Evolutionary conservation across 2,329 filamentous ascomycete species (phyloP).

Genomic region (Apiospora arundinis): DNA sequence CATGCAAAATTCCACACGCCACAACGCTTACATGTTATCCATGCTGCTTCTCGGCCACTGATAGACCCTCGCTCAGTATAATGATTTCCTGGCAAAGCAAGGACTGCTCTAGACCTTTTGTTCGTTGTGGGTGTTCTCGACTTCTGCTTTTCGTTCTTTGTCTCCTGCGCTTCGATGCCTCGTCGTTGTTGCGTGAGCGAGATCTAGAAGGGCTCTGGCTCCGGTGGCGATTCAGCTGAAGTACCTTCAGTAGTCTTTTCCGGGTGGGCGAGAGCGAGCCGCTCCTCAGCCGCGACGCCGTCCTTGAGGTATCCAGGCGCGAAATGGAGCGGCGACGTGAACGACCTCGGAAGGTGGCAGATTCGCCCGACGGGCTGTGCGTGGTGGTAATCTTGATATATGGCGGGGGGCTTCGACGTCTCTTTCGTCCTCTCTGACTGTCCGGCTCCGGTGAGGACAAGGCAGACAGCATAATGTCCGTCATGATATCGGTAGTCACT

Average conservation of each 20-base stretch:
- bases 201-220: slow-evolving; percentile 51
- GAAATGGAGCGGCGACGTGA: slow-evolving; percentile 47
- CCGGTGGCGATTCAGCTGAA: slow-evolving; percentile 48
- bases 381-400: slow-evolving; percentile 33
- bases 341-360: slow-evolving; percentile 49
- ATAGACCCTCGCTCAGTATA: slow-evolving; percentile 27
- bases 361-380: slow-evolving; percentile 43
- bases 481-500: slow-evolving; percentile 31
- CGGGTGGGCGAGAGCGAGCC: slow-evolving; percentile 47
- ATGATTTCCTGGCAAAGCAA: slow-evolving; percentile 36
- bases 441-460: slow-evolving; percentile 42
- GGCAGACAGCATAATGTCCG: slow-evolving; percentile 34
- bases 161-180: slow-evolving; percentile 39
- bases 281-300: slow-evolving; percentile 36
- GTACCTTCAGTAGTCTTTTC: slow-evolving; percentile 48
- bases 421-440: slow-evolving; percentile 44
- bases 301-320: slow-evolving; percentile 36
- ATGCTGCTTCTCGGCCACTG: slow-evolving; percentile 26
- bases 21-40: slow-evolving; percentile 23
- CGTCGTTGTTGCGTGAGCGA: slow-evolving; percentile 34
- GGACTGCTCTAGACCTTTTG: slow-evolving; percentile 29
- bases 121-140: slow-evolving; percentile 34
- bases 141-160: slow-evolving; percentile 47
- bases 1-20: background rate
- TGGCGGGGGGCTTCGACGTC: slow-evolving; percentile 41